phyloP scores from a whole-genome alignment of 129 eudicot genomes.

The sunflower (Helianthus annuus) region HanXRQr2.0-SUNRISE NC_035438.2:34431905-34432404 shows the following conservation, averaged over 20 bases:
- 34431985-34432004: conserved; percentile 63
- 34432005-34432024: conserved; percentile 56
- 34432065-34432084: conserved; percentile 12
- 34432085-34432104: conserved; percentile 21
- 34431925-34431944: conserved; percentile 66
- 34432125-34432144: conserved; percentile 31
- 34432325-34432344: too few species aligned
- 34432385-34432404: too few species aligned
- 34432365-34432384: too few species aligned
- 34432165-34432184: conserved; percentile 27
- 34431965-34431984: conserved; percentile 64
- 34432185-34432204: conserved; percentile 16
- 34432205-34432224: too few species aligned
- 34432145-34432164: conserved; percentile 38
- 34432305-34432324: too few species aligned
- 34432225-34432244: too few species aligned
- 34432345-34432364: too few species aligned
- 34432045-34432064: conserved; percentile 9
- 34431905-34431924: conserved; percentile 75
- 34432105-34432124: conserved; percentile 17
- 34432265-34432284: too few species aligned
- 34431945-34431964: conserved; percentile 75
- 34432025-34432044: conserved; percentile 31
- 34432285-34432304: too few species aligned
- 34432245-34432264: too few species aligned